Evolutionary conservation across 1,284 basidiomycete genomes (phyloP), one percentile per base, ranked within the genome.

Genomic region (Bondarzewia mesenterica): DNA sequence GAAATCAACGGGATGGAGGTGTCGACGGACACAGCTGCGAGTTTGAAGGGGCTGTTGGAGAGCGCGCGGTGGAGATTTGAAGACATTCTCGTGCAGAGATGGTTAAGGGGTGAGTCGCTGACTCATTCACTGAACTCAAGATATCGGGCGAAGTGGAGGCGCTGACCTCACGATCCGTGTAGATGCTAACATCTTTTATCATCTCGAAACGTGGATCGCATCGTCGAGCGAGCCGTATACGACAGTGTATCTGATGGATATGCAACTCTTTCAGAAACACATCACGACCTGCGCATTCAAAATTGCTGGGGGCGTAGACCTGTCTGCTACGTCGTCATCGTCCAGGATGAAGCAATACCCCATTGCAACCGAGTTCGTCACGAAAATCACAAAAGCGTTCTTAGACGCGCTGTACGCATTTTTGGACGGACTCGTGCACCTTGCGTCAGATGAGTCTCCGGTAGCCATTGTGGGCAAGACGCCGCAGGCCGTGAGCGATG

Each of bases 21-120:
- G 26, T 82, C 85, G 0, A 73, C 74, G 26, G 92, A 95, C 48
- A 83, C 78, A 15, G 67, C 75, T 10, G 74, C 79, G 27, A 82
- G 75, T 29, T 63, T 94, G 51, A 86, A 80, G 60, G 78, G 73
- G 49, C 68, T 99, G 41, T 64, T 97, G 54, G 86, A 92, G 52
- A 92, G 84, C 53, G 78, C 83, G 14, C 78, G 89, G 55, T 97
- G 93, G 89, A 80, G 83, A 55, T 93, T 98, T 63, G 82, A 82
- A 44, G 90, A 95, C 60, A 77, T 89, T 25, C 74, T 98, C 16
- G 79, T 86, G 43, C 72, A 74, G 18, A 73, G 79, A 8, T 99
- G 96, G 96, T 63, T 89, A 39, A 75, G 85, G 70, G 93, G 92
- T 89, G 54, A 26, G 74, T 62, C 29, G n/a, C n/a, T n/a, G n/a